Conservation (phyloP, 2,329 filamentous ascomycete genomes). For the Plenodomus lindquistii region DNA sequence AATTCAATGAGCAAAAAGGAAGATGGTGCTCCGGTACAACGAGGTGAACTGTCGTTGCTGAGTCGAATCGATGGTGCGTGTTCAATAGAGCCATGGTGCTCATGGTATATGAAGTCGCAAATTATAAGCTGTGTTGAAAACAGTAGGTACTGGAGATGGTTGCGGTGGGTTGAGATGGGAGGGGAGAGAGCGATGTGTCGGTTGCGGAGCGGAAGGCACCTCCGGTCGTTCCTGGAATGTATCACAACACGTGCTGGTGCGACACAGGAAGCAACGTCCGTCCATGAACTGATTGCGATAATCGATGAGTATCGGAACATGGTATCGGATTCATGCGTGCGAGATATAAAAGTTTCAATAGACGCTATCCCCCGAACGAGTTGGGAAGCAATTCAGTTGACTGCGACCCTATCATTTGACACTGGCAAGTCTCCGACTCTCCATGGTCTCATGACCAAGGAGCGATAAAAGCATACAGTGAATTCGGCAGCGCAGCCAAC, state of each 20-base stretch:
- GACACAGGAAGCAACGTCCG: background rate
- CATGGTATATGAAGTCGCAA: background rate
- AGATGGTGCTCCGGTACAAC: background rate
- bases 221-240: conserved; percentile 5
- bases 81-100: background rate
- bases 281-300: background rate
- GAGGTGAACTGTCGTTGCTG: background rate
- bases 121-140: conserved; percentile 1
- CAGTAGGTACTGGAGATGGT: conserved; percentile 8
- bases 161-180: conserved; percentile 11
- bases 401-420: too few species aligned
- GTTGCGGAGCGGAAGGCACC: conserved; percentile 4
- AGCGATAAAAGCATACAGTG: too few species aligned
- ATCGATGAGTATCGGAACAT: background rate
- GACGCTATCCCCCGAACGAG: too few species aligned
- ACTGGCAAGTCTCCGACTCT: too few species aligned
- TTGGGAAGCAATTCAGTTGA: too few species aligned
- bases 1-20: conserved; percentile 8
- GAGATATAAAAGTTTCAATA: too few species aligned
- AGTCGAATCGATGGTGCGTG: background rate
- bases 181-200: conserved; percentile 2
- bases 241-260: conserved; percentile 2
- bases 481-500: conserved; percentile 8
- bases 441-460: too few species aligned
- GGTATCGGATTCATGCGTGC: too few species aligned